These are phyloP conservation scores for Psidium guajava DNA, from an alignment of 345 rosid species.

Conservation along the genomic window DNA sequence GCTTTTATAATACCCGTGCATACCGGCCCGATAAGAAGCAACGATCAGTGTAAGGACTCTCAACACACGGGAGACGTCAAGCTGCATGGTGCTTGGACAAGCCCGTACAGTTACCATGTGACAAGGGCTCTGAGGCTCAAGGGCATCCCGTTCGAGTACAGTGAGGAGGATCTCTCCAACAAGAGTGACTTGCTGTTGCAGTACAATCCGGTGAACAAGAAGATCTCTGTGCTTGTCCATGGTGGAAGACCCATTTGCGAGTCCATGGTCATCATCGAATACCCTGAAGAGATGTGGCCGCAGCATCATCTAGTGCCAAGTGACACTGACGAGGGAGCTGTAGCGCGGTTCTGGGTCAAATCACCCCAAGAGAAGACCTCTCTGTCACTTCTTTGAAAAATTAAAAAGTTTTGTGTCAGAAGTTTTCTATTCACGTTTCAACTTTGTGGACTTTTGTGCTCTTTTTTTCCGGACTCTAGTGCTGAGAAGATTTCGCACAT, in stretches of 20 bases:
- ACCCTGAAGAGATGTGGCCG: constrained; percentile 21
- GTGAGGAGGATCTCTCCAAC: constrained; percentile 15
- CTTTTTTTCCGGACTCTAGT: too few relatives aligned
- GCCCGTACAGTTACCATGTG: constrained; percentile 15
- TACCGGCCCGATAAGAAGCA: not conserved
- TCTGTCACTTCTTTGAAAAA: too few relatives aligned
- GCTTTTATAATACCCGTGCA: not conserved
- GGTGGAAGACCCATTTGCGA: constrained; percentile 18
- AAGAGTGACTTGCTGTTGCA: constrained; percentile 16
- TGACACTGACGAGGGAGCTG: constrained; percentile 11
- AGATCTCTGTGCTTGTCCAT: constrained; percentile 24
- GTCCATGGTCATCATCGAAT: constrained; percentile 18
- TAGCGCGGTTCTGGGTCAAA: constrained; percentile 15
- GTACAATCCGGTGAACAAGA: constrained; percentile 18
- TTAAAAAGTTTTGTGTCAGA: too few relatives aligned
- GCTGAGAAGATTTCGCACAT: too few relatives aligned
- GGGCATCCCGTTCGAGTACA: constrained; percentile 11
- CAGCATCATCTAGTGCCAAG: constrained; percentile 10
- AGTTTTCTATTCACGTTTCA: too few relatives aligned
- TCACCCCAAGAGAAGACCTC: constrained; percentile 18
- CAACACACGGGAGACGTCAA: constrained; percentile 4
- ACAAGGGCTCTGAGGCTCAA: constrained; percentile 21
- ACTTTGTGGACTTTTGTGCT: too few relatives aligned
- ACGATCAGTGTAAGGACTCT: not conserved
- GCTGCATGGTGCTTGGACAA: constrained; percentile 14